Evolutionary conservation across 164 flowering plant species (phyloP).

Genomic region (Vitis rupestris): DNA sequence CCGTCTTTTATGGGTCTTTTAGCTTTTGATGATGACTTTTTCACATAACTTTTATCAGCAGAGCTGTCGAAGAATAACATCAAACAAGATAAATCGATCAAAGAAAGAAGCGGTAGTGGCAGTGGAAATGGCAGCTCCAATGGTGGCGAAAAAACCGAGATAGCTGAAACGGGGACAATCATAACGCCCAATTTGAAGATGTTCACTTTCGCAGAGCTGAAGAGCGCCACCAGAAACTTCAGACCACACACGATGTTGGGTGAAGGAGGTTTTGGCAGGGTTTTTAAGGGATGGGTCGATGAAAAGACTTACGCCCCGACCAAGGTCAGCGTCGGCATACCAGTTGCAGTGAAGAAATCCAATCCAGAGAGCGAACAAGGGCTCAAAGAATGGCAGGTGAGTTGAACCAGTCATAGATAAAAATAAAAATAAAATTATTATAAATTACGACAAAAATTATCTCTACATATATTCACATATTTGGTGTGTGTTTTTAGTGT

Average conservation of each 20-base stretch:
- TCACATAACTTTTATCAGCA: background rate
- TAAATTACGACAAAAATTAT: too few relatives aligned
- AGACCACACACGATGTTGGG: conserved; percentile 52
- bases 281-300: conserved; percentile 65
- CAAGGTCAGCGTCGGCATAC: conserved; percentile 39
- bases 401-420: too few relatives aligned
- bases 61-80: background rate
- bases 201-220: conserved; percentile 42
- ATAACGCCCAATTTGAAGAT: conserved; percentile 14
- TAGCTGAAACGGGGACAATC: background rate
- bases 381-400: conserved; percentile 57
- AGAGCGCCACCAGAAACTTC: conserved; percentile 53
- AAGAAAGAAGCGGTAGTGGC: too few relatives aligned
- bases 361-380: conserved; percentile 52
- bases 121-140: background rate
- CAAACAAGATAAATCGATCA: background rate
- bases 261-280: conserved; percentile 63
- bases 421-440: too few relatives aligned
- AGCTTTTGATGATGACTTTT: background rate
- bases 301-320: conserved; percentile 45
- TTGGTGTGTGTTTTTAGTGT: too few relatives aligned
- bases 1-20: background rate
- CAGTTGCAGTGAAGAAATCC: conserved; percentile 62
- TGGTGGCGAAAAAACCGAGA: background rate
- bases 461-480: too few relatives aligned